Conservation (phyloP, 495 filamentous ascomycete genomes). For the Hypoxylon intermedium region DNA sequence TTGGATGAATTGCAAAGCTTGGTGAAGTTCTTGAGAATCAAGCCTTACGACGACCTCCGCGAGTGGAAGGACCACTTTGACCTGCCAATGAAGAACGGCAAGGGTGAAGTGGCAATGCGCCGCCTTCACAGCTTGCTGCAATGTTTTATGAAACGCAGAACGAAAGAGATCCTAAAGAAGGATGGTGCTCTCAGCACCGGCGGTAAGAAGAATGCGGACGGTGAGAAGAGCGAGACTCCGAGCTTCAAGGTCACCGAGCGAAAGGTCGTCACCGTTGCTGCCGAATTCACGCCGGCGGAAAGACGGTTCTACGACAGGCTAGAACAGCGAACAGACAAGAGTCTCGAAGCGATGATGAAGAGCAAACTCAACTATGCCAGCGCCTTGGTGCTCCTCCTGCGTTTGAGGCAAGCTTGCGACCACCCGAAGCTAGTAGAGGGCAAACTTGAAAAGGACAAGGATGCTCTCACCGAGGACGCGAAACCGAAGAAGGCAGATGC, state of each 20-base stretch:
- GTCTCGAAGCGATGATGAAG: constrained; percentile 86
- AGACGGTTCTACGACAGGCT: constrained; percentile 83
- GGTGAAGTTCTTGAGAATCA: constrained; percentile 90
- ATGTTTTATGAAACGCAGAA: constrained; percentile 94
- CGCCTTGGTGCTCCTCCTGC: constrained; percentile 85
- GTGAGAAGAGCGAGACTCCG: constrained; percentile 55
- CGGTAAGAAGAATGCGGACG: constrained; percentile 58
- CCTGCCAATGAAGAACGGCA: constrained; percentile 80
- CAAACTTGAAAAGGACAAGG: constrained; percentile 84
- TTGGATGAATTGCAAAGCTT: constrained; percentile 95
- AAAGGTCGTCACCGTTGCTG: constrained; percentile 80
- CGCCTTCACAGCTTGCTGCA: constrained; percentile 83
- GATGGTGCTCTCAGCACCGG: constrained; percentile 78
- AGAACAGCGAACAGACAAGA: constrained; percentile 81
- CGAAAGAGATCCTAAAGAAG: constrained; percentile 90
- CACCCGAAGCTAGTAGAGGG: constrained; percentile 86
- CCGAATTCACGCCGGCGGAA: constrained; percentile 81
- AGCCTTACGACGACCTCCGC: constrained; percentile 81
- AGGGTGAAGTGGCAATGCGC: constrained; percentile 86
- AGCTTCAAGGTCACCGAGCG: constrained; percentile 87
- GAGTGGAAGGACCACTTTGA: constrained; percentile 91
- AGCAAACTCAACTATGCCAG: constrained; percentile 72
- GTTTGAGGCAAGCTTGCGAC: constrained; percentile 91
- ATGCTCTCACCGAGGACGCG: constrained; percentile 73
- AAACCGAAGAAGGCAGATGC: constrained; percentile 58